Percentiles rank a stretch among this genome's conserved stretches.
These are phyloP conservation scores for Lippia alba DNA, from an alignment of 305 asterid species.

Conservation along the genomic window DNA sequence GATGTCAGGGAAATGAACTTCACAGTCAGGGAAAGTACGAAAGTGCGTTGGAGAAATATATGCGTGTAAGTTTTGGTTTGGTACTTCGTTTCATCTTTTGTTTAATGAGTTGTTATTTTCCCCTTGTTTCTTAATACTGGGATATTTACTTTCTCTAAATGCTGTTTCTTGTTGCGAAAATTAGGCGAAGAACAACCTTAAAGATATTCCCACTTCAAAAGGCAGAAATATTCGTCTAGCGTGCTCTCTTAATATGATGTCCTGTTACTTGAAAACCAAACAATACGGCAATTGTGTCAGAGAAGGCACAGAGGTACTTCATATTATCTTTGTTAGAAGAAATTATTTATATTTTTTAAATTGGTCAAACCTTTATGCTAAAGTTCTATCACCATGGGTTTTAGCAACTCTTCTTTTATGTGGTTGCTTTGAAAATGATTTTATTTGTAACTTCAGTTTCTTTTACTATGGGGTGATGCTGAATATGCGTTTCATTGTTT, in stretches of 20 bases:
- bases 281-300: conserved; percentile 74
- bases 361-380: conserved; percentile 21
- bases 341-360: conserved; percentile 15
- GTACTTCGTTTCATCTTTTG: conserved; percentile 29
- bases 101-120: conserved; percentile 18
- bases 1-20: conserved; percentile 82
- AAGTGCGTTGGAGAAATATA: conserved; percentile 80
- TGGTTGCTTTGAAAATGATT: conserved; percentile 27
- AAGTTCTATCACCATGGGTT: conserved; percentile 2
- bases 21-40: conserved; percentile 76
- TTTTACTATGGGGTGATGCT: conserved; percentile 15
- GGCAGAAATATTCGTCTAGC: conserved; percentile 68
- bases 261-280: conserved; percentile 85
- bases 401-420: neutral
- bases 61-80: conserved; percentile 60
- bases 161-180: conserved; percentile 15
- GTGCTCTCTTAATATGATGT: conserved; percentile 95
- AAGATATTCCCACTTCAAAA: conserved; percentile 65
- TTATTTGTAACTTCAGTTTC: conserved; percentile 10
- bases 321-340: conserved; percentile 12
- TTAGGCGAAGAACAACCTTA: conserved; percentile 90
- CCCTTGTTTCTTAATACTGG: conserved; percentile 3
- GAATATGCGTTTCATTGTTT: conserved; percentile 8
- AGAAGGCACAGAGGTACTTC: conserved; percentile 89
- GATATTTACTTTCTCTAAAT: conserved; percentile 28